phyloP scores from a whole-genome alignment of 108 stramenopile genomes.

The Skeletonema grethae region DNA sequence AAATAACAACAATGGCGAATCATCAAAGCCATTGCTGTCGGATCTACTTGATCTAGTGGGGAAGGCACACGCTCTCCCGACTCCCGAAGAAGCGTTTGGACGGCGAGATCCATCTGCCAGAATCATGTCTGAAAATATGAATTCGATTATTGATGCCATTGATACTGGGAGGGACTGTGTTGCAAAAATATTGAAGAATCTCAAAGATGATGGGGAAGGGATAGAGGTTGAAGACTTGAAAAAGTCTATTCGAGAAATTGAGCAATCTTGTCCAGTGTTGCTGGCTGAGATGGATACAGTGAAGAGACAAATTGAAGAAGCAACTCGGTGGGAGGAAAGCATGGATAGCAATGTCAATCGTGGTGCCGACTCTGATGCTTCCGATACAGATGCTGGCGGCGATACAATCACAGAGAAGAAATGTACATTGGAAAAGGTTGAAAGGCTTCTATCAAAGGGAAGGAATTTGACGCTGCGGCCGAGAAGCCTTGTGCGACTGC shows the following conservation, averaged over 20 bases:
- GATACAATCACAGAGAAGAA: slow-evolving; percentile 39
- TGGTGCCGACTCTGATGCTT: slow-evolving; percentile 54
- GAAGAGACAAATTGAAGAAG: slow-evolving; percentile 35
- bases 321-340: slow-evolving; percentile 39
- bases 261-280: slow-evolving; percentile 40
- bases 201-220: slow-evolving; percentile 59
- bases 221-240: slow-evolving; percentile 62
- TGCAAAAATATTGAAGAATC: slow-evolving; percentile 30
- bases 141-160: slow-evolving; percentile 44
- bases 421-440: slow-evolving; percentile 45
- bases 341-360: slow-evolving; percentile 38
- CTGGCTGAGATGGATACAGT: slow-evolving; percentile 51
- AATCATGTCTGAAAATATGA: slow-evolving; percentile 50
- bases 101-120: slow-evolving; percentile 42
- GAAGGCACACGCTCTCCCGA: slow-evolving; percentile 51
- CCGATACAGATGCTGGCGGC: slow-evolving; percentile 31
- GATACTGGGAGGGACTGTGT: slow-evolving; percentile 45
- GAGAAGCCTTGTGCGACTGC: slow-evolving; percentile 55
- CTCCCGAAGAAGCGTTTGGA: slow-evolving; percentile 50
- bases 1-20: slow-evolving; percentile 6
- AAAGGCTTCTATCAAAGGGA: slow-evolving; percentile 38
- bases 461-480: slow-evolving; percentile 45
- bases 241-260: slow-evolving; percentile 50
- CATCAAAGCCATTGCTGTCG: slow-evolving; percentile 15
- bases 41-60: slow-evolving; percentile 39